A percentile compares a stretch with the other conserved stretches of the same genome.
Conservation (phyloP, 2,329 filamentous ascomycete genomes). For the Aspergillus novoparasiticus region DNA sequence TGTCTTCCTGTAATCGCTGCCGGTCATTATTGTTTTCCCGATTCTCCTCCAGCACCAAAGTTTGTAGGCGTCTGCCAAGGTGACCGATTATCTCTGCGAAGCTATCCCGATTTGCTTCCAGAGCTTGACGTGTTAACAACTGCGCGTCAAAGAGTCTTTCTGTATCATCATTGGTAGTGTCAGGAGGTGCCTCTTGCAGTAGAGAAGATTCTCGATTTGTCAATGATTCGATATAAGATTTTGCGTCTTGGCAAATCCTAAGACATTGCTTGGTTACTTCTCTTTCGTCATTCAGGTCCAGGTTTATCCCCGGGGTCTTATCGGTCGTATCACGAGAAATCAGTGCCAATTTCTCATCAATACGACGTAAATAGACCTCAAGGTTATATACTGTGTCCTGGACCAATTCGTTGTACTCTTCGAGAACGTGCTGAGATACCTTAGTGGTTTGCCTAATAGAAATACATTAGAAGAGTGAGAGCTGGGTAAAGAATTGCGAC, state of each 20-base stretch:
- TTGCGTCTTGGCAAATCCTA: constrained; percentile 43
- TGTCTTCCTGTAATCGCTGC: constrained; percentile 37
- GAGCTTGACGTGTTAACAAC: constrained; percentile 31
- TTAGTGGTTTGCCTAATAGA: constrained; percentile 33
- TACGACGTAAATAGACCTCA: constrained; percentile 36
- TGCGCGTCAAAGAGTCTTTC: constrained; percentile 36
- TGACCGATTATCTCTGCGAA: constrained; percentile 35
- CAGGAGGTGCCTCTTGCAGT: constrained; percentile 10
- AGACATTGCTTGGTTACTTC: constrained; percentile 43
- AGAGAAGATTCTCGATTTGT: constrained; percentile 29
- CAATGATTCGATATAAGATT: constrained; percentile 38
- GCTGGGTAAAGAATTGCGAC: constrained; percentile 18
- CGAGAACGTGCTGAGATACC: constrained; percentile 31
- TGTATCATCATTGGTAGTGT: constrained; percentile 15
- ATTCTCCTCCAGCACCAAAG: constrained; percentile 25
- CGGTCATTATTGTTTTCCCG: constrained; percentile 21
- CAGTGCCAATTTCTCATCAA: constrained; percentile 38
- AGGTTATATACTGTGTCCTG: constrained; percentile 40
- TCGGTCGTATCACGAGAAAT: constrained; percentile 20
- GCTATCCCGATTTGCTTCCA: constrained; percentile 35
- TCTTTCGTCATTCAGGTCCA: constrained; percentile 41
- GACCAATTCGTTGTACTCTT: constrained; percentile 44
- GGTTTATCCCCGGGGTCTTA: constrained; percentile 20
- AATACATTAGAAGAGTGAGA: constrained; percentile 22
- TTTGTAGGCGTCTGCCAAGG: constrained; percentile 36